These are phyloP conservation scores for Fusarium falciforme DNA, from an alignment of 2,329 filamentous ascomycete genomes.

Conservation along the genomic window DNA sequence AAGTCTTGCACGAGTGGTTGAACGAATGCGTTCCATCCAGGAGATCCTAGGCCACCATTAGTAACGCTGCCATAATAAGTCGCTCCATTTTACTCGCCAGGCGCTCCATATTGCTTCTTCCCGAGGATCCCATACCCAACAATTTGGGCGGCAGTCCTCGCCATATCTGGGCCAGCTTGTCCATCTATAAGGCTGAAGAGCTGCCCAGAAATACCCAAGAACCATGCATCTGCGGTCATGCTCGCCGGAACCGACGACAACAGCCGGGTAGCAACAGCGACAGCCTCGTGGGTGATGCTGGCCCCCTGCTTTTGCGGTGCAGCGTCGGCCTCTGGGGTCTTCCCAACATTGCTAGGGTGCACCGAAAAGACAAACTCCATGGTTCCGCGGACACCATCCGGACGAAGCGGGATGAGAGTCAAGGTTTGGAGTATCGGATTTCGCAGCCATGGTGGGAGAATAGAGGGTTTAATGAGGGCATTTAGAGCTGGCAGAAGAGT, in stretches of 20 bases:
- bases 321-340: slow-evolving; percentile 51
- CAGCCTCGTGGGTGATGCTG: slow-evolving; percentile 75
- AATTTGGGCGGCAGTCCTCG: slow-evolving; percentile 52
- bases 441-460: slow-evolving; percentile 70
- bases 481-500: slow-evolving; percentile 72
- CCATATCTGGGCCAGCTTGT: slow-evolving; percentile 48
- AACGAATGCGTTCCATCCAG: slow-evolving; percentile 73
- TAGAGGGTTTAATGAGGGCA: slow-evolving; percentile 70
- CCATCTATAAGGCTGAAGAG: slow-evolving; percentile 72
- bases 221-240: slow-evolving; percentile 69
- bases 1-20: slow-evolving; percentile 66
- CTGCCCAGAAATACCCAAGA: slow-evolving; percentile 69
- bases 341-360: slow-evolving; percentile 65
- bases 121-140: slow-evolving; percentile 72
- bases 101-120: slow-evolving; percentile 71
- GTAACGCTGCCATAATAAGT: not conserved
- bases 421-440: slow-evolving; percentile 66
- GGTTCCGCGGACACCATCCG: slow-evolving; percentile 73
- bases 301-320: slow-evolving; percentile 67
- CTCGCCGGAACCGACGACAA: slow-evolving; percentile 69
- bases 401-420: slow-evolving; percentile 69
- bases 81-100: slow-evolving; percentile 53
- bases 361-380: slow-evolving; percentile 79
- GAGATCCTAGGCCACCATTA: slow-evolving; percentile 52
- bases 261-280: slow-evolving; percentile 71